A percentile compares a stretch with the other conserved stretches of the same genome.
These are phyloP conservation scores for Lactarius tabidus DNA, from an alignment of 768 basidiomycete genomes.

Conservation along the genomic window DNA sequence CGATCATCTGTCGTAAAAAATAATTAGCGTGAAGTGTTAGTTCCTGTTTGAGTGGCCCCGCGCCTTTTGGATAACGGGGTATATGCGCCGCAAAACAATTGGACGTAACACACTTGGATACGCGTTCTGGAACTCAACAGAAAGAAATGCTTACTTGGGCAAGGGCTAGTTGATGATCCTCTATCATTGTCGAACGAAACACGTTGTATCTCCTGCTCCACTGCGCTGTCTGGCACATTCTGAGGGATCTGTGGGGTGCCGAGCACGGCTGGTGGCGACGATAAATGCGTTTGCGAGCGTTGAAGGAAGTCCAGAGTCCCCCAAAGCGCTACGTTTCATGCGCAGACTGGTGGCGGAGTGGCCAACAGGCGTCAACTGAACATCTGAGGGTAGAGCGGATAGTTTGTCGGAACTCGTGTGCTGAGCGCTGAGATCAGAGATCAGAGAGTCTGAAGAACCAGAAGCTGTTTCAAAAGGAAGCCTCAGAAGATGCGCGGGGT, in stretches of 20 bases:
- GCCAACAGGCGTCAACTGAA: constrained; percentile 33
- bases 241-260: constrained; percentile 21
- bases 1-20: constrained; percentile 4
- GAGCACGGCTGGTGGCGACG: constrained; percentile 40
- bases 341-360: constrained; percentile 34
- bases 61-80: background rate
- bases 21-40: background rate
- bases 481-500: background rate
- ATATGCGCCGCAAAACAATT: constrained; percentile 14
- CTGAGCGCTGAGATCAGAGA: no score
- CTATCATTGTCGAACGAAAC: constrained; percentile 55
- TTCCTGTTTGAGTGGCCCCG: background rate
- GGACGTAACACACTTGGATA: background rate
- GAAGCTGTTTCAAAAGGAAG: constrained; percentile 25
- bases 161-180: constrained; percentile 38
- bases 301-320: constrained; percentile 31
- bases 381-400: constrained; percentile 33
- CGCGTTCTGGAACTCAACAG: constrained; percentile 23
- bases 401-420: no score
- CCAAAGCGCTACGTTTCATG: constrained; percentile 34
- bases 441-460: constrained; percentile 32
- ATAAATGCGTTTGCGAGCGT: constrained; percentile 2
- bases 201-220: constrained; percentile 42
- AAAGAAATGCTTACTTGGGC: constrained; percentile 37
- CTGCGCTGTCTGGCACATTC: constrained; percentile 37